A percentile compares a stretch with the other conserved stretches of the same genome.
Evolutionary conservation across 2,329 filamentous ascomycete species (phyloP).

Genomic region (Fusarium floridanum): DNA sequence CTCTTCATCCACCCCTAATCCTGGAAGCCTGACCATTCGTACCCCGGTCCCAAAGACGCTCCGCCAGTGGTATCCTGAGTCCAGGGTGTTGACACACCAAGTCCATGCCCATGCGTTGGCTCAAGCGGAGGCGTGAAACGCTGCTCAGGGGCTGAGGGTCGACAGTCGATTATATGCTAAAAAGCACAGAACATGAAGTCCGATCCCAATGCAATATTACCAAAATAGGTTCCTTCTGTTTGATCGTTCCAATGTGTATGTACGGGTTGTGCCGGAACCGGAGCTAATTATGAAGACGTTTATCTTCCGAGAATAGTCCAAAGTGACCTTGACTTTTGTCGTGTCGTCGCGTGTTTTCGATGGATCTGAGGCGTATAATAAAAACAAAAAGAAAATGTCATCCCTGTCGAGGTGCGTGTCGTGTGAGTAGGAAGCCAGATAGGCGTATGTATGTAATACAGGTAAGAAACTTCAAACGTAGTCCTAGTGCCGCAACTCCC

Average conservation of each 20-base stretch:
- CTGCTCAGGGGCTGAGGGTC: slow-evolving; percentile 26
- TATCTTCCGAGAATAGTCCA: slow-evolving; percentile 49
- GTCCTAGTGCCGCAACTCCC: slow-evolving; percentile 17
- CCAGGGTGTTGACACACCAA: slow-evolving; percentile 9
- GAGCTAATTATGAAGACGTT: slow-evolving; percentile 46
- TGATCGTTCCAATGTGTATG: slow-evolving; percentile 51
- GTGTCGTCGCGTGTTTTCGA: slow-evolving; percentile 45
- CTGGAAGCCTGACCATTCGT: slow-evolving; percentile 26
- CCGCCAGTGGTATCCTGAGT: slow-evolving; percentile 17
- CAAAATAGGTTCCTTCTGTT: slow-evolving; percentile 53
- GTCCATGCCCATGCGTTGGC: slow-evolving; percentile 19
- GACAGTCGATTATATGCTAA: slow-evolving; percentile 49
- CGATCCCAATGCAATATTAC: slow-evolving; percentile 64
- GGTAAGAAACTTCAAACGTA: slow-evolving; percentile 6
- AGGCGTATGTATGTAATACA: slow-evolving; percentile 23
- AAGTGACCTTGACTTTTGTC: slow-evolving; percentile 48
- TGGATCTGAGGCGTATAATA: slow-evolving; percentile 41
- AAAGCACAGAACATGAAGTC: slow-evolving; percentile 45
- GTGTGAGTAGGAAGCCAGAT: slow-evolving; percentile 33
- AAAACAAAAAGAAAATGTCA: slow-evolving; percentile 41
- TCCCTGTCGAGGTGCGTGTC: slow-evolving; percentile 38
- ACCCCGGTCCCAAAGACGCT: slow-evolving; percentile 10
- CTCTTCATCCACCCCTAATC: slow-evolving; percentile 36
- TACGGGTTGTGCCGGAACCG: slow-evolving; percentile 49
- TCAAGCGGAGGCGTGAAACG: slow-evolving; percentile 18